Percentiles rank a stretch among this genome's conserved stretches.
Evolutionary conservation across 2,329 filamentous ascomycete genomes (phyloP).

Genomic region (Bipolaris oryzae): DNA sequence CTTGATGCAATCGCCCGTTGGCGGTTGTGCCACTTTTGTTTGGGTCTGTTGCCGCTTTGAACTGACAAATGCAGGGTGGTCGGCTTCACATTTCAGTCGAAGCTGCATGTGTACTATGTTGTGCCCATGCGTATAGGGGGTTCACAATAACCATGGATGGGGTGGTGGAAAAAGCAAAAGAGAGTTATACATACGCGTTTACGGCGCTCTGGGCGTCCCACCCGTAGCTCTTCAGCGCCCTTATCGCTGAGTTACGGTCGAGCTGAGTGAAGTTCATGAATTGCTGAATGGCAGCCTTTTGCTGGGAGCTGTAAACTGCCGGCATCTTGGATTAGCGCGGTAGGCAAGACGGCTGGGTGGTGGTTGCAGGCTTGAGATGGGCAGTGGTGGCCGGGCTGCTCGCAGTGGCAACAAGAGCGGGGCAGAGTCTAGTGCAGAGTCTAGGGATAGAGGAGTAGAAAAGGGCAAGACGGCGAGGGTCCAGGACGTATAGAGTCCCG

Average conservation of each 20-base stretch:
- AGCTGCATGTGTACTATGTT: neutral
- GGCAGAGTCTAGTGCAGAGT: neutral
- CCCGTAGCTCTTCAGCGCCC: constrained; percentile 53
- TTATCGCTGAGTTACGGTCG: constrained; percentile 53
- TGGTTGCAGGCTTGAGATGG: constrained; percentile 4
- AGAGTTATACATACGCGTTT: constrained; percentile 52
- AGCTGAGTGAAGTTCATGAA: constrained; percentile 53
- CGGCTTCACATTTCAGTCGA: constrained; percentile 6
- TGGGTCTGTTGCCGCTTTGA: neutral
- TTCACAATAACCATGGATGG: neutral
- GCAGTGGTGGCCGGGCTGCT: constrained; percentile 10
- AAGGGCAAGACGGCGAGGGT: neutral
- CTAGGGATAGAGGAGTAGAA: neutral
- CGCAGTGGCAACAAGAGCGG: neutral
- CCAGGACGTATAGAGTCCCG: neutral
- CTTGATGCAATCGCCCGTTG: neutral
- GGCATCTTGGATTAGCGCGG: constrained; percentile 50
- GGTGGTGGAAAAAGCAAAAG: constrained; percentile 7
- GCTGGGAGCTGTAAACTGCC: constrained; percentile 53
- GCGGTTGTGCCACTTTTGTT: neutral
- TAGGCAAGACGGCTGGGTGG: constrained; percentile 1
- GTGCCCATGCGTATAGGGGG: neutral
- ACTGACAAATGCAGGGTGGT: neutral
- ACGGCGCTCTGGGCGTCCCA: constrained; percentile 55
- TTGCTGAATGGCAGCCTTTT: constrained; percentile 54